Evolutionary conservation across 441 rosid species (phyloP).

Genomic region (Hypseocharis bilobata): DNA sequence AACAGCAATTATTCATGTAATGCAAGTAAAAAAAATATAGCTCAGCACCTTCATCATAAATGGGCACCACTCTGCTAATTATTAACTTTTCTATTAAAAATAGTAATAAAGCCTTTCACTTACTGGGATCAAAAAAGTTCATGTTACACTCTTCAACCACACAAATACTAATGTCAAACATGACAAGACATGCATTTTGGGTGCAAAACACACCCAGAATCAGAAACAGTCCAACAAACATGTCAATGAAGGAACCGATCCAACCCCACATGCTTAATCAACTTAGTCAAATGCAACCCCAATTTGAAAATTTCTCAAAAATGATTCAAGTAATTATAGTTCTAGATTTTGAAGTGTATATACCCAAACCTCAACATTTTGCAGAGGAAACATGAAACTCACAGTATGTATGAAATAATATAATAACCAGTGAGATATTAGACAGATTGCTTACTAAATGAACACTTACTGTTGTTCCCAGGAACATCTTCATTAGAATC

Average conservation of each 20-base stretch:
- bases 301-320: no score
- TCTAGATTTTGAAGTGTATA: neutral
- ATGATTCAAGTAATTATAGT: neutral
- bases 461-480: slow-evolving; percentile 44
- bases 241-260: neutral
- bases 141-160: no score
- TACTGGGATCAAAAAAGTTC: neutral
- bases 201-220: neutral
- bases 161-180: no score
- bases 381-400: no score
- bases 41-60: neutral
- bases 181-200: neutral
- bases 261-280: neutral
- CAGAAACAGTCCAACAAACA: neutral
- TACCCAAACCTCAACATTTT: no score
- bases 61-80: neutral
- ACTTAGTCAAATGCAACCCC: neutral
- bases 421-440: neutral
- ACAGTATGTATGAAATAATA: neutral
- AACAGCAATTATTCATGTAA: no score
- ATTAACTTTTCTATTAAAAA: neutral
- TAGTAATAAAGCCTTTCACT: neutral
- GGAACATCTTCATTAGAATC: slow-evolving; percentile 36
- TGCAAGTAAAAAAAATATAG: no score
- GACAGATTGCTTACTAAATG: slow-evolving; percentile 5